phyloP scores from a whole-genome alignment of 306 rosid species.

The Dalbergia cultrata region DNA sequence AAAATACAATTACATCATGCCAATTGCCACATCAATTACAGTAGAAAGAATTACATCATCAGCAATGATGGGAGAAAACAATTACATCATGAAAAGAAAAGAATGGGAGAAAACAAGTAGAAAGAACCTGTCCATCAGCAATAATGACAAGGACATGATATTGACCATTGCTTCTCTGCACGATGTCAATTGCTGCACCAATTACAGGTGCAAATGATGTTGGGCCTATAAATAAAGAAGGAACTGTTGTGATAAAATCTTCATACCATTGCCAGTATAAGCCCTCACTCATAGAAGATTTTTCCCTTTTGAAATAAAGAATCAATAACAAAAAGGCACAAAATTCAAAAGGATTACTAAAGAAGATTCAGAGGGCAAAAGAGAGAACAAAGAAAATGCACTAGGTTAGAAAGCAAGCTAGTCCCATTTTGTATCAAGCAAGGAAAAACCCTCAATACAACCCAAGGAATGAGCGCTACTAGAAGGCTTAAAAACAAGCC shows the following conservation, averaged over 20 bases:
- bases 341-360: background rate
- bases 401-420: background rate
- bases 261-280: slow-evolving; percentile 1
- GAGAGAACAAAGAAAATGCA: background rate
- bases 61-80: background rate
- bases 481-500: slow-evolving; percentile 9
- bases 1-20: slow-evolving; percentile 17
- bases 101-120: background rate
- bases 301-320: slow-evolving; percentile 14
- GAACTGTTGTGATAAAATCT: slow-evolving; percentile 17
- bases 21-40: no score
- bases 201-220: slow-evolving; percentile 94
- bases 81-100: slow-evolving; percentile 11
- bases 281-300: background rate
- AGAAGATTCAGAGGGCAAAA: no score
- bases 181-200: slow-evolving; percentile 85
- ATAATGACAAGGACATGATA: slow-evolving; percentile 96
- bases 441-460: background rate
- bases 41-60: no score
- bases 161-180: slow-evolving; percentile 80
- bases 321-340: background rate
- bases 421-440: background rate
- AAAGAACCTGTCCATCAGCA: slow-evolving; percentile 96
- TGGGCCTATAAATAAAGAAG: slow-evolving; percentile 69
- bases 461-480: background rate